Evolutionary conservation across 2,329 filamentous ascomycete genomes (phyloP), one percentile per base, ranked within the genome.

Genomic region (Magnaporthiopsis incrustans): DNA sequence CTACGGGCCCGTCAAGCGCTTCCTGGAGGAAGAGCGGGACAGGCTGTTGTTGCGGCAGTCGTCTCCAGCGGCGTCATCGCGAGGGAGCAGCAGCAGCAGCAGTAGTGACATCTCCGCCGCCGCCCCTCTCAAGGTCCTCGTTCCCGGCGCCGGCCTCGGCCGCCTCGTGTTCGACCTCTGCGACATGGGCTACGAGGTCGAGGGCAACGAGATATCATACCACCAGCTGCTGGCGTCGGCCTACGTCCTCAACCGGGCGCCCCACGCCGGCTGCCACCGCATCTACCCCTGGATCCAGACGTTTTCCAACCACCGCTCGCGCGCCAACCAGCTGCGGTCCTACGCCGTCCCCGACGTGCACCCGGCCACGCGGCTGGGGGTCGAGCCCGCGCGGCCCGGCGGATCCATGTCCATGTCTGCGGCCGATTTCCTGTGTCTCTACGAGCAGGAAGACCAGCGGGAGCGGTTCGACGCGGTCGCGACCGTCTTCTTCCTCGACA

Each of bases 131-230:
- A 85, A 81, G 59, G 86, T 99, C 0, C 82, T 99, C 0, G 88
- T 98, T 0, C 95, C 95, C 0, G 95, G 95, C 0, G 93, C 94
- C 4, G 95, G 95, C 0, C 80, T 99, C 2, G 95, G 92, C 3
- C 85, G 95, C 18, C 79, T 98, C 2, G 91, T 98, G 0, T 96
- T 96, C 71, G 95, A 99, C 59, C 80, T 98, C 18, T 92, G 89
- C 72, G 79, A 78, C 33, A 80, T 79, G 1, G 93, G 95, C 14
- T 96, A 87, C 74, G 78, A 84, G 14, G 85, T 87, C 0, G 92
- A 97, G 74, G 94, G 94, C 33, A 98, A 97, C 72, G 91, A 99
- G 76, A 96, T 98, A 67, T 97, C 93, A 3, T 98, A 96, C 72
- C 95, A 99, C 74, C 92, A 97, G 74, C 84, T 99, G n/a, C 81